These are phyloP conservation scores for Xerocomus minutiporus DNA, from an alignment of 1,284 basidiomycete genomes.

Conservation along the genomic window DNA sequence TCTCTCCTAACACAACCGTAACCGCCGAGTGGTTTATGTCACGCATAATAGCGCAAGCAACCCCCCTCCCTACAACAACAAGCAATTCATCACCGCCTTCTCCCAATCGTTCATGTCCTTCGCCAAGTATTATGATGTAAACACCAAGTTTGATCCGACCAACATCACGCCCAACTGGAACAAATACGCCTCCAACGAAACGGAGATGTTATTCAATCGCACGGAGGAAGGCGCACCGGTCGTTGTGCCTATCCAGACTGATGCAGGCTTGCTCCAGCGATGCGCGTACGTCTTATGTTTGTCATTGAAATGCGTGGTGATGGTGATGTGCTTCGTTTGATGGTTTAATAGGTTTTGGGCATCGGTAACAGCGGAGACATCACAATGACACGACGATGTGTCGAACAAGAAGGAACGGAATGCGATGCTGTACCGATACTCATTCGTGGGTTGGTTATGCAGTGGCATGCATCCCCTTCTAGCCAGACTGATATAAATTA, in stretches of 20 bases:
- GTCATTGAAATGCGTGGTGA: not conserved
- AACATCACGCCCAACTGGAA: conserved; percentile 28
- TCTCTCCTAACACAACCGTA: not conserved
- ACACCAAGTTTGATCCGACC: conserved; percentile 15
- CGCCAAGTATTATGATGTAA: conserved; percentile 17
- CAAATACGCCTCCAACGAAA: conserved; percentile 6
- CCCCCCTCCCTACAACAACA: conserved; percentile 18
- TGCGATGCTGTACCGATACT: not conserved
- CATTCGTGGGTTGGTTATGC: too few species aligned
- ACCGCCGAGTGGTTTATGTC: not conserved
- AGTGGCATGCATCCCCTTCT: too few species aligned
- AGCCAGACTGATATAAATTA: too few species aligned
- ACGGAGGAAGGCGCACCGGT: conserved; percentile 14
- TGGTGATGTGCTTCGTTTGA: not conserved
- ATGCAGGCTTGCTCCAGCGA: conserved; percentile 13
- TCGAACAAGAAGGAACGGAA: not conserved
- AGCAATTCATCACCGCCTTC: conserved; percentile 25
- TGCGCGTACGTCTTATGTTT: conserved; percentile 24
- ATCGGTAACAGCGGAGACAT: not conserved
- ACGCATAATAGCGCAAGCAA: not conserved
- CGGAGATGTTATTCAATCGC: conserved; percentile 30
- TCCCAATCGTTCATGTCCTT: conserved; percentile 23
- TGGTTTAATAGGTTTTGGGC: not conserved
- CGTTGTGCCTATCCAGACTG: conserved; percentile 15
- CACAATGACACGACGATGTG: not conserved